These are phyloP conservation scores for Eimeria brunetti DNA, from an alignment of 169 alveolate genomes.

Conservation along the genomic window DNA sequence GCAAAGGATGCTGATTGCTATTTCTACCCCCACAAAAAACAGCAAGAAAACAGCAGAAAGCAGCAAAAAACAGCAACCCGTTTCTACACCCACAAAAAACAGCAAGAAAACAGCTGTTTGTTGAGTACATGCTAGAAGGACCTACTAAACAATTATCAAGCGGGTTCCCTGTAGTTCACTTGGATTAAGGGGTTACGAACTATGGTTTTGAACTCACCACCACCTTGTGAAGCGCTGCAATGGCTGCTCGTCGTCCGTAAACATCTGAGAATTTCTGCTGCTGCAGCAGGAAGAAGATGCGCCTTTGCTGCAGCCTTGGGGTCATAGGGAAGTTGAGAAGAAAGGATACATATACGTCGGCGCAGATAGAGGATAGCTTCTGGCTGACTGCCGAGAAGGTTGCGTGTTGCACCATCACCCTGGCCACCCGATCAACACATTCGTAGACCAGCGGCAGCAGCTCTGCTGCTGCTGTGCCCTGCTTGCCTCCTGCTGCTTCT, in stretches of 20 bases:
- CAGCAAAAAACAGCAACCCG: too few species aligned
- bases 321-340: constrained; percentile 82
- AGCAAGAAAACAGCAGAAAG: too few species aligned
- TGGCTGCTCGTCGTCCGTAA: constrained; percentile 79
- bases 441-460: constrained; percentile 54
- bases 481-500: neutral
- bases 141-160: too few species aligned
- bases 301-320: constrained; percentile 72
- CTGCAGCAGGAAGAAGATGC: constrained; percentile 73
- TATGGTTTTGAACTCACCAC: constrained; percentile 69
- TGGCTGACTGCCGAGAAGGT: constrained; percentile 50
- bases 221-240: constrained; percentile 66
- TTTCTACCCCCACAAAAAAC: too few species aligned
- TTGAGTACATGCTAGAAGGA: too few species aligned
- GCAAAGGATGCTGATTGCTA: too few species aligned
- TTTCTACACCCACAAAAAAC: too few species aligned
- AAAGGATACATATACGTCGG: constrained; percentile 76
- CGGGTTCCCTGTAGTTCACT: too few species aligned
- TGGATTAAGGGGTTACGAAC: too few species aligned
- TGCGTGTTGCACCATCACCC: constrained; percentile 80
- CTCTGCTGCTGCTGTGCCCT: constrained; percentile 13
- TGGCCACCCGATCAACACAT: constrained; percentile 70
- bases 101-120: too few species aligned
- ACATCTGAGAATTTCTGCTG: constrained; percentile 64
- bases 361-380: constrained; percentile 72